phyloP scores from a whole-genome alignment of 345 rosid species.

The Salix exigua region DNA sequence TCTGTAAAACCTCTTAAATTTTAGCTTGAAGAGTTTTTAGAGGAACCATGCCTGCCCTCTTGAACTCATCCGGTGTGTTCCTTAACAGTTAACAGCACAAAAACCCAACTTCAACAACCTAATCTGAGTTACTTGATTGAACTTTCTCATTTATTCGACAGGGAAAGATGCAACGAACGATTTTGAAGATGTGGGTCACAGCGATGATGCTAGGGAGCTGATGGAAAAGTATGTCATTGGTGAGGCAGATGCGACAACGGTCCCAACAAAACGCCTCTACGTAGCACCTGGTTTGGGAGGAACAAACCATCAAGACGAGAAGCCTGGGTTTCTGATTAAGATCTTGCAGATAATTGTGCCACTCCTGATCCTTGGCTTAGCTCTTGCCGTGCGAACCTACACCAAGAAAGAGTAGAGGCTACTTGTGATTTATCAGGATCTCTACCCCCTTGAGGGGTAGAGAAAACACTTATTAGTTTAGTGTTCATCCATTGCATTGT shows the following conservation, averaged over 20 bases:
- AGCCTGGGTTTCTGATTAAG: slow-evolving; percentile 64
- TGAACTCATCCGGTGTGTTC: background rate
- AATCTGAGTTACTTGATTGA: background rate
- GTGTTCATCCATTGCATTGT: background rate
- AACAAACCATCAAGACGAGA: slow-evolving; percentile 48
- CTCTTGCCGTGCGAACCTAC: slow-evolving; percentile 62
- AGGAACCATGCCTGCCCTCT: background rate
- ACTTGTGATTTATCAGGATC: background rate
- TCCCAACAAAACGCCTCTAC: slow-evolving; percentile 52
- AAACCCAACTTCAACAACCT: background rate
- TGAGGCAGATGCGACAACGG: slow-evolving; percentile 55
- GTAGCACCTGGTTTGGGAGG: slow-evolving; percentile 50
- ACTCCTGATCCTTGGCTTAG: slow-evolving; percentile 74
- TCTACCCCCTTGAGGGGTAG: background rate
- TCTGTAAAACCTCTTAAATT: background rate
- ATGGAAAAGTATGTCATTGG: slow-evolving; percentile 73
- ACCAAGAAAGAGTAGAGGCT: slow-evolving; percentile 74
- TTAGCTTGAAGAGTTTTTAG: background rate
- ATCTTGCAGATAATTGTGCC: slow-evolving; percentile 87
- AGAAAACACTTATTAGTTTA: background rate
- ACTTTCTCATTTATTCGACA: slow-evolving; percentile 14
- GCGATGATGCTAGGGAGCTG: slow-evolving; percentile 81
- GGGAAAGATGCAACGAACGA: slow-evolving; percentile 93
- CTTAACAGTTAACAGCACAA: background rate
- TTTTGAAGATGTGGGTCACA: slow-evolving; percentile 95